A percentile compares a stretch with the other conserved stretches of the same genome.
Conservation (phyloP, 257 asterid species). For the Avicennia marina region DNA sequence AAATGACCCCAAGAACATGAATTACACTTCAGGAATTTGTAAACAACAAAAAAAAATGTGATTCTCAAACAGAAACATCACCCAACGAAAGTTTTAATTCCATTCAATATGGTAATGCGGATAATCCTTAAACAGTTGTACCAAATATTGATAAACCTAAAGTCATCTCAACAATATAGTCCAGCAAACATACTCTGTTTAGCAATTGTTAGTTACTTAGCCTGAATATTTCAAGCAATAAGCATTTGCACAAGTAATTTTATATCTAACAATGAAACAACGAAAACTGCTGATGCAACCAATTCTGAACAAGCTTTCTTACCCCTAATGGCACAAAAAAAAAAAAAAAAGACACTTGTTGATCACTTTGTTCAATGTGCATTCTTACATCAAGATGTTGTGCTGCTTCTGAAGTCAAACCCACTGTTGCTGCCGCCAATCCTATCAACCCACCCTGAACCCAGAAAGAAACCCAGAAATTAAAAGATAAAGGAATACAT, state of each 20-base stretch:
- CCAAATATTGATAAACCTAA: not conserved
- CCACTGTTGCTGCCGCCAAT: slow-evolving; percentile 97
- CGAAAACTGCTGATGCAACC: not conserved
- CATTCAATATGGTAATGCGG: too few relatives aligned
- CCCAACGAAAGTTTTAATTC: too few relatives aligned
- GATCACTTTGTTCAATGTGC: too few relatives aligned
- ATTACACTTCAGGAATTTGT: too few relatives aligned
- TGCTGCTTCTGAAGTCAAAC: slow-evolving; percentile 86
- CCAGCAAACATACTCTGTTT: slow-evolving; percentile 8
- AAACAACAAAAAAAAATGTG: too few relatives aligned
- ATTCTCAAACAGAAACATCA: too few relatives aligned
- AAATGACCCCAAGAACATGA: too few relatives aligned
- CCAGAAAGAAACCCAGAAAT: not conserved
- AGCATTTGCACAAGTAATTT: not conserved
- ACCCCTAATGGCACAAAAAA: not conserved
- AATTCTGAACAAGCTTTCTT: not conserved
- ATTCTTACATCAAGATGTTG: slow-evolving; percentile 88
- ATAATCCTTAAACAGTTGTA: slow-evolving; percentile 2
- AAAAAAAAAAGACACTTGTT: not conserved
- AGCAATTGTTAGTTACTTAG: not conserved
- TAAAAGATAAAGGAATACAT: not conserved
- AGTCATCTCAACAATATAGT: too few relatives aligned
- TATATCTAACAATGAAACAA: not conserved
- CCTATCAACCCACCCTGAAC: slow-evolving; percentile 93
- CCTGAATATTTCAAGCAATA: not conserved